Base-by-base conservation (phyloP, 2,329 filamentous ascomycete genomes). In the Fusarium veterinarium region DNA sequence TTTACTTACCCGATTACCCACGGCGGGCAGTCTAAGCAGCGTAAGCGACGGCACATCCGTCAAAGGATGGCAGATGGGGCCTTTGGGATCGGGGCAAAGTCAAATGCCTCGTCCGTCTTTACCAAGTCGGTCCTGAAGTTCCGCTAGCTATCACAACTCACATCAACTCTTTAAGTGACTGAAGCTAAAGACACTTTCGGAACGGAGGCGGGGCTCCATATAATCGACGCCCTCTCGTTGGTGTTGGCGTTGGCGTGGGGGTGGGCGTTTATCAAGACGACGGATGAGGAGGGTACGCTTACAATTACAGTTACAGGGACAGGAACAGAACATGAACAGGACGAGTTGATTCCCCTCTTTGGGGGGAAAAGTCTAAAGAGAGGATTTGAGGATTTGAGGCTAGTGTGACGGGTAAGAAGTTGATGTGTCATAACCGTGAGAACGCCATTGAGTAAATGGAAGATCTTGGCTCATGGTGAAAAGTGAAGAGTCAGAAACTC, bases 41-140 rank as follows among this genome's bases (percentile, higher is more conserved):
- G 49, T 30, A 46, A 53, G 37, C 57, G 56, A 53, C 41, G 58
- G 42, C 67, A 70, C 48, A 61, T 44, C 67, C 49, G 53, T 35
- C 56, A 62, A 37, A 49, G 41, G 20, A 44, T 59, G 55, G 63
- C 31, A 67, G 63, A 48, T 62, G 41, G 41, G 33, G 31, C 61
- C 58, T 67, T 58, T 44, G 8, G 44, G 61, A 33, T 42, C 52
- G 46, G 51, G 44, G 58, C 44, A 60, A 71, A 73, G 70, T 63
- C 60, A 73, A 73, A 71, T 73, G 60, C 69, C 70, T 73, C 57
- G 58, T 59, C 69, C 70, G 69, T 70, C 65, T 44, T 64, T 73
- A 45, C 66, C 61, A 61, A 67, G 61, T 71, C 57, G 33, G 61
- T 45, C 56, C 49, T 69, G 55, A 46, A 56, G 63, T 42, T 42